Conservation (phyloP, 257 asterid genomes). For the Sherardia arvensis region DNA sequence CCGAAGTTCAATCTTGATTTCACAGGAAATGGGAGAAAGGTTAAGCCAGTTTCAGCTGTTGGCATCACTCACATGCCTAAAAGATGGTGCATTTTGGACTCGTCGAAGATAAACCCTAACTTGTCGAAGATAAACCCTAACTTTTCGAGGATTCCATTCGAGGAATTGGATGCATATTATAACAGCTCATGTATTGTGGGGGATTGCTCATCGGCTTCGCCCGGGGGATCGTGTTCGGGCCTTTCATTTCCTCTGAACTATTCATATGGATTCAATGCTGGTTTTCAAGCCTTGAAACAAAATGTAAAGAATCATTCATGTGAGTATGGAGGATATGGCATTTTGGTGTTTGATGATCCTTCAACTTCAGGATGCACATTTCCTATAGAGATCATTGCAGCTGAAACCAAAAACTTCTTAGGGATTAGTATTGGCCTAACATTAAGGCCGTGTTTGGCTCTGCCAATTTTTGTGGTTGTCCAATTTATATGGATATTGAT, state of each 20-base stretch:
- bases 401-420: conserved; percentile 1
- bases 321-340: conserved; percentile 39
- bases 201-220: conserved; percentile 14
- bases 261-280: conserved; percentile 25
- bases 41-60: conserved; percentile 37
- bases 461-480: neutral
- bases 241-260: neutral
- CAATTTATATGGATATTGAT: neutral
- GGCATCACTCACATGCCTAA: conserved; percentile 32
- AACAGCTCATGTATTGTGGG: conserved; percentile 6
- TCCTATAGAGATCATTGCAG: conserved; percentile 43
- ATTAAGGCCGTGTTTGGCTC: neutral
- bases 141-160: neutral
- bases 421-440: neutral
- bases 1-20: conserved; percentile 56
- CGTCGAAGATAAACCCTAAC: neutral
- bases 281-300: conserved; percentile 14
- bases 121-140: neutral
- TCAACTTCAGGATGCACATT: conserved; percentile 32
- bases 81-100: conserved; percentile 48
- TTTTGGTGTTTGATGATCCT: conserved; percentile 26
- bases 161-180: neutral
- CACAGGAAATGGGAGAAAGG: conserved; percentile 26
- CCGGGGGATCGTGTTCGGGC: conserved; percentile 18
- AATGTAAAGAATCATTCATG: conserved; percentile 13